Percentiles rank a stretch among this genome's conserved stretches.
Evolutionary conservation across 2,329 filamentous ascomycete genomes (phyloP).

Genomic region (Trichoderma brevicompactum): DNA sequence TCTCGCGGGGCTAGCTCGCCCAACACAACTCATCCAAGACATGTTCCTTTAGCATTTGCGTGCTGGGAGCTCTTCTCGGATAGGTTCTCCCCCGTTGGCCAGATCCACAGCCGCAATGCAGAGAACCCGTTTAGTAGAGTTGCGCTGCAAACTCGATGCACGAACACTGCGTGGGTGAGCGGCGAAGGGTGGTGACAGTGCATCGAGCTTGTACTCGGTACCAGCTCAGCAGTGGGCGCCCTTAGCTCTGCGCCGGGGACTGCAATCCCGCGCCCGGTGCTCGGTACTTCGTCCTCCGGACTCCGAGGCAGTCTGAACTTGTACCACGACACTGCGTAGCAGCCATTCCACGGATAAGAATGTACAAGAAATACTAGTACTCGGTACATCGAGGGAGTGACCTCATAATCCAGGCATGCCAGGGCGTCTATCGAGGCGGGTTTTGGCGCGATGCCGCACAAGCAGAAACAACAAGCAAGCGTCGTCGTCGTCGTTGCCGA

Average conservation of each 20-base stretch:
- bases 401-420: not conserved
- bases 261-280: not conserved
- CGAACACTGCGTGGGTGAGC: not conserved
- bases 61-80: slow-evolving; percentile 6
- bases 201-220: not conserved
- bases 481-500: no score
- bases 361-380: not conserved
- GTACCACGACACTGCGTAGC: not conserved
- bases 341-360: no score
- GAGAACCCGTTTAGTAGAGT: slow-evolving; percentile 16
- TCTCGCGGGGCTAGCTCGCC: no score
- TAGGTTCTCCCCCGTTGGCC: not conserved
- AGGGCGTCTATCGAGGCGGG: not conserved
- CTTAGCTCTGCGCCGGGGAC: not conserved
- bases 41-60: not conserved
- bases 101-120: slow-evolving; percentile 16
- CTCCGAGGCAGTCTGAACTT: not conserved
- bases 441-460: slow-evolving; percentile 11
- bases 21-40: no score
- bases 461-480: not conserved
- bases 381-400: not conserved
- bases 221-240: not conserved
- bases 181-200: slow-evolving; percentile 19
- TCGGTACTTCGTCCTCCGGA: not conserved
- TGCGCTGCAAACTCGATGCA: slow-evolving; percentile 17